Evolutionary conservation across 257 asterid genomes (phyloP).

Genomic region (Scutellaria baicalensis): DNA sequence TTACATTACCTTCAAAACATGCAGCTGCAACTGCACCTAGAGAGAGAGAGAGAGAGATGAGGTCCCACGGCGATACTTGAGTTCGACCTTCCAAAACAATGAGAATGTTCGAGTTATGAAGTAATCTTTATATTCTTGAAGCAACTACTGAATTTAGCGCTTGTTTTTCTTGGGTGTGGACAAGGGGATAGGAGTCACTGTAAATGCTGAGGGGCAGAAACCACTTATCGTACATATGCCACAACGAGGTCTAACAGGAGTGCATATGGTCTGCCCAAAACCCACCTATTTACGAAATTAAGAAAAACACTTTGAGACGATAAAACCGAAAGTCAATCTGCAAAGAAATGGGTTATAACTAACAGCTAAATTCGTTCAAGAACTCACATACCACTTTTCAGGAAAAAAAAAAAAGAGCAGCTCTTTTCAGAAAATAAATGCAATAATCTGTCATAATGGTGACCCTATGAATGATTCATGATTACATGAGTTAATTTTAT

Average conservation of each 20-base stretch:
- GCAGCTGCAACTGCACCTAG: no score
- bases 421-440: no score
- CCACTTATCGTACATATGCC: conserved; percentile 50
- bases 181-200: conserved; percentile 45
- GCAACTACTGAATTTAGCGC: background rate
- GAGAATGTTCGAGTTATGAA: background rate
- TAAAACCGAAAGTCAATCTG: background rate
- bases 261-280: conserved; percentile 91
- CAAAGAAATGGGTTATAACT: no score
- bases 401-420: no score
- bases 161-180: conserved; percentile 38
- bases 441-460: no score
- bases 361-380: no score
- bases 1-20: no score
- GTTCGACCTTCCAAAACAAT: background rate
- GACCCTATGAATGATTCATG: no score
- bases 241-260: conserved; percentile 85
- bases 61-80: no score
- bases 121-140: background rate
- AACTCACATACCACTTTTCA: no score
- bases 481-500: no score
- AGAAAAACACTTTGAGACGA: background rate
- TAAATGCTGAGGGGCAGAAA: conserved; percentile 79
- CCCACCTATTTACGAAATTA: conserved; percentile 49
- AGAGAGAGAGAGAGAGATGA: no score